phyloP scores from a whole-genome alignment of 257 asterid species.

The Nicotiana undulata region DNA sequence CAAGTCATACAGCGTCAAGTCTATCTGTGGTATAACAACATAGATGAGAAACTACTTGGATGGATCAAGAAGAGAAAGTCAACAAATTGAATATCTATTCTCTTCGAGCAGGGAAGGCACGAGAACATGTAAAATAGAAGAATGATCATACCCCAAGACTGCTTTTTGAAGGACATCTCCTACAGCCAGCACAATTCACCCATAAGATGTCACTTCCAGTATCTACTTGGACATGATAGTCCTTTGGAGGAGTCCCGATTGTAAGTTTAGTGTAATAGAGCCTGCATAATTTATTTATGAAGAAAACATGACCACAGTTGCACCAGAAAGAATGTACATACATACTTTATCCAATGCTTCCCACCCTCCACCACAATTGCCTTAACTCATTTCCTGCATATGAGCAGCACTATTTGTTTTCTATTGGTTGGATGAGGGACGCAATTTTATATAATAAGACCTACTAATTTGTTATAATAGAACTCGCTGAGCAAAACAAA shows the following conservation, averaged over 20 bases:
- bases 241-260: conserved; percentile 88
- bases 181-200: conserved; percentile 88
- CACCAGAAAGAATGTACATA: neutral
- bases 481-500: neutral
- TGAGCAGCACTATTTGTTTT: neutral
- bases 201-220: conserved; percentile 98
- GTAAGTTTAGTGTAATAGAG: conserved; percentile 82
- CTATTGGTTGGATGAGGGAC: neutral
- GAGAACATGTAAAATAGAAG: neutral
- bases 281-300: conserved; percentile 41
- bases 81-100: neutral
- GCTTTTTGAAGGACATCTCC: conserved; percentile 73
- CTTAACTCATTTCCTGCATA: neutral
- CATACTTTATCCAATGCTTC: neutral
- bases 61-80: conserved; percentile 2
- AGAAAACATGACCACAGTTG: conserved; percentile 5
- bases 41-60: conserved; percentile 6
- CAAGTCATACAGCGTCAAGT: conserved; percentile 64
- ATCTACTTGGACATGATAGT: conserved; percentile 89
- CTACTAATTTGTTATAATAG: neutral
- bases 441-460: neutral
- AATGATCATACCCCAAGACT: conserved; percentile 57
- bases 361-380: neutral
- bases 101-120: neutral
- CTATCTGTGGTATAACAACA: conserved; percentile 44